Evolutionary conservation across 371 early-diverging fungal species (phyloP).

Genomic region (Saksenaea oblongispora): DNA sequence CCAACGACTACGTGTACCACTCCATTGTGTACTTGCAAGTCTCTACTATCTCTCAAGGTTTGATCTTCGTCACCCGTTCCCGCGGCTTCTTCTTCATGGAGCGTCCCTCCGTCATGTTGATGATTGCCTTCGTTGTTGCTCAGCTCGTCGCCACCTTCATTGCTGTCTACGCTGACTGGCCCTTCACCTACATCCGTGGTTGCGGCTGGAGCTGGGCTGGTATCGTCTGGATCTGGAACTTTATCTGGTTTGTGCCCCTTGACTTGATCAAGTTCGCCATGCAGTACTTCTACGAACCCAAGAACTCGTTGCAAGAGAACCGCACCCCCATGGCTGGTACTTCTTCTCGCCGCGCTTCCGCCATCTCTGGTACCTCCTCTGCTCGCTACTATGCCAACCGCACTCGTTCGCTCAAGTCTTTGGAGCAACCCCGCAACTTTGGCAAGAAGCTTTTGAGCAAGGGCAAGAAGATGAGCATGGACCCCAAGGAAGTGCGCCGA

Average conservation of each 20-base stretch:
- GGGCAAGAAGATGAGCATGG: conserved; percentile 47
- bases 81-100: conserved; percentile 61
- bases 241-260: conserved; percentile 74
- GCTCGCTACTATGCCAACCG: conserved; percentile 55
- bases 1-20: conserved; percentile 52
- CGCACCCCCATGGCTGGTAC: conserved; percentile 35
- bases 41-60: conserved; percentile 60
- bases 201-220: conserved; percentile 65
- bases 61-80: conserved; percentile 66
- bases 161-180: conserved; percentile 64
- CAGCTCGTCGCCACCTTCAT: conserved; percentile 63
- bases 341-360: conserved; percentile 49
- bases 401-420: conserved; percentile 41
- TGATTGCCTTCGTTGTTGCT: conserved; percentile 56
- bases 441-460: conserved; percentile 39
- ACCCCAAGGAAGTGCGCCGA: conserved; percentile 56
- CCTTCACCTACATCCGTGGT: conserved; percentile 56
- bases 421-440: conserved; percentile 49
- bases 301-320: conserved; percentile 37
- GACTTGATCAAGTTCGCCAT: conserved; percentile 78
- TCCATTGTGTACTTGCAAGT: conserved; percentile 62
- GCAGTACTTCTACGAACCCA: conserved; percentile 58
- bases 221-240: conserved; percentile 80
- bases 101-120: conserved; percentile 57
- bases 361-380: conserved; percentile 46